Evolutionary conservation across 768 basidiomycete species (phyloP).

Genomic region (Tephrocybe sp.): DNA sequence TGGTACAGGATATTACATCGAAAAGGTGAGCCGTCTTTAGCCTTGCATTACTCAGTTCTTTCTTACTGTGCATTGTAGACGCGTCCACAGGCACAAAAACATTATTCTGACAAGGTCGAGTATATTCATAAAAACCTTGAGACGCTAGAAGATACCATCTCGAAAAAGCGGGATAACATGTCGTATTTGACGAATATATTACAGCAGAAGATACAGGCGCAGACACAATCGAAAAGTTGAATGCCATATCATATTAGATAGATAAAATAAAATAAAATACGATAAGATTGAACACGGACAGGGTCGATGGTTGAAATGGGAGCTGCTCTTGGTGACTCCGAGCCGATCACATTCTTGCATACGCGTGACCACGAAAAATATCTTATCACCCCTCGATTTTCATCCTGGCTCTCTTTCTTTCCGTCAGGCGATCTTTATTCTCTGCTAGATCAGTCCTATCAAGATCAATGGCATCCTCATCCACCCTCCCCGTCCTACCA

Average conservation of each 20-base stretch:
- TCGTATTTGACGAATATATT: constrained; percentile 70
- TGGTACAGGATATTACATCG: constrained; percentile 95
- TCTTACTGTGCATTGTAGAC: constrained; percentile 47
- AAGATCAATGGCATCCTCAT: constrained; percentile 20
- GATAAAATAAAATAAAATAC: background rate
- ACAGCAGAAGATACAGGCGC: constrained; percentile 53
- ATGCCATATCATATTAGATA: background rate
- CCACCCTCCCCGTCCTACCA: constrained; percentile 30
- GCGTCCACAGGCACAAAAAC: constrained; percentile 72
- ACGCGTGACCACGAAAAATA: constrained; percentile 19
- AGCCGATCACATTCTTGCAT: constrained; percentile 9
- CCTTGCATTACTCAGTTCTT: background rate
- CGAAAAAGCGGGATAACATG: constrained; percentile 89
- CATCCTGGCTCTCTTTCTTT: constrained; percentile 22
- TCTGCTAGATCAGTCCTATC: constrained; percentile 6
- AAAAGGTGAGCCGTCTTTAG: constrained; percentile 62
- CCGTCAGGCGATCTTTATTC: constrained; percentile 13
- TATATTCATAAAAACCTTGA: constrained; percentile 85
- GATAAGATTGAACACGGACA: background rate
- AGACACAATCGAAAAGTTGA: constrained; percentile 22
- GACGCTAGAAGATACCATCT: constrained; percentile 82
- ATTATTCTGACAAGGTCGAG: constrained; percentile 79
- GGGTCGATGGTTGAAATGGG: too few relatives aligned
- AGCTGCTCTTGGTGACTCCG: too few relatives aligned
- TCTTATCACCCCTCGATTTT: constrained; percentile 13